Percentiles rank a stretch among this genome's conserved stretches.
phyloP scores from a whole-genome alignment of 306 rosid species.

The Acacia melanoxylon region DNA sequence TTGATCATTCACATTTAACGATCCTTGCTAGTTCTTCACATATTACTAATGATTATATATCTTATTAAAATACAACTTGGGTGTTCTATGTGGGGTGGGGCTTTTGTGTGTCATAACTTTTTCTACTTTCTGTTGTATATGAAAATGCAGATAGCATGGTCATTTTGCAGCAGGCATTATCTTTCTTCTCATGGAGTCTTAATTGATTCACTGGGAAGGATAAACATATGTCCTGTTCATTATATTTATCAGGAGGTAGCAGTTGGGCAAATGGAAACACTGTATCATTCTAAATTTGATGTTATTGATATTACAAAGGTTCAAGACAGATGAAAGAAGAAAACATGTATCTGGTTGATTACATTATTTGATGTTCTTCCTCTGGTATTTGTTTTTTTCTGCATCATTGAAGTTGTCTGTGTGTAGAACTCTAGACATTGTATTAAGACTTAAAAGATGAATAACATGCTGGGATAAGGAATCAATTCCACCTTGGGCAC shows the following conservation, averaged over 20 bases:
- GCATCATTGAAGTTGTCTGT: conserved; percentile 1
- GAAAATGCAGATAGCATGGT: not conserved
- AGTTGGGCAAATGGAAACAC: not conserved
- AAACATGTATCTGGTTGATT: conserved; percentile 1
- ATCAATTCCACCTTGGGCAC: conserved; percentile 13
- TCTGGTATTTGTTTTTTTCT: not conserved
- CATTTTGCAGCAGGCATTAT: not conserved
- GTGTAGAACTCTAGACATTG: not conserved
- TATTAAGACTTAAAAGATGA: not conserved
- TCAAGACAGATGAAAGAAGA: conserved; percentile 1
- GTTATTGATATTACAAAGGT: not conserved
- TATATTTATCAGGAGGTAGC: not conserved
- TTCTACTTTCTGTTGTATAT: not conserved
- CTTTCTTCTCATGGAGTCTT: not conserved
- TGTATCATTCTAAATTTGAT: not conserved
- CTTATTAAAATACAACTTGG: not conserved
- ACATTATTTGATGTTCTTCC: not conserved
- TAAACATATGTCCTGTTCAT: not conserved
- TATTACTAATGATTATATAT: not conserved
- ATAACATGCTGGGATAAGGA: not conserved
- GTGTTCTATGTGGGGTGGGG: not conserved
- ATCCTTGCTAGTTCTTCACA: not conserved
- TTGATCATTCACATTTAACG: not conserved
- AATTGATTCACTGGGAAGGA: conserved; percentile 11
- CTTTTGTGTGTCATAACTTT: not conserved